Conservation (phyloP, 2,329 filamentous ascomycete species). For the Penicillium sp. region DNA sequence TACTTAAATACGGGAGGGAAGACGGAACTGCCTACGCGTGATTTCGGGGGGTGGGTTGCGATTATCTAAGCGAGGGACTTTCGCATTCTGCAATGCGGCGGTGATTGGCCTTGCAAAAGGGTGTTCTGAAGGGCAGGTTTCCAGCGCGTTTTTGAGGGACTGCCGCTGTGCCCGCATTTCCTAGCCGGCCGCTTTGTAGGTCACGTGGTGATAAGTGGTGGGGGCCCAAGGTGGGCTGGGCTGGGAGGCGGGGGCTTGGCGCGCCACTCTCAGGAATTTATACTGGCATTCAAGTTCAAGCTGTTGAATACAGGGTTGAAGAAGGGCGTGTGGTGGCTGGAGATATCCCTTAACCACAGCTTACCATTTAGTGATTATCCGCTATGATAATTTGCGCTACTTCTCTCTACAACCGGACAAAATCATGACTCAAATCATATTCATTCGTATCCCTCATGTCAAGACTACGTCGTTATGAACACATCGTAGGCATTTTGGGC, state of each 20-base stretch:
- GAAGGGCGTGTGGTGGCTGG: no score
- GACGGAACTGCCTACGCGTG: conserved; percentile 32
- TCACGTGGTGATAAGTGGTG: conserved; percentile 30
- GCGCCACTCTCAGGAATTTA: neutral
- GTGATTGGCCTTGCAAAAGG: conserved; percentile 45
- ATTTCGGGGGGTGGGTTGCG: conserved; percentile 24
- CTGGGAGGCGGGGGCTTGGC: neutral
- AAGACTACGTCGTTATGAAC: conserved; percentile 11
- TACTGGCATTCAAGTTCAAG: neutral
- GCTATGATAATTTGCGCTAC: neutral
- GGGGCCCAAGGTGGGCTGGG: no score
- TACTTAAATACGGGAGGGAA: conserved; percentile 36
- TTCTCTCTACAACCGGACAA: neutral
- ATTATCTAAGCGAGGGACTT: conserved; percentile 30
- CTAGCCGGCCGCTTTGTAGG: conserved; percentile 4
- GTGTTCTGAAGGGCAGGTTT: conserved; percentile 47
- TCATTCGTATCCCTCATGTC: conserved; percentile 20
- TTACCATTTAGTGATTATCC: no score
- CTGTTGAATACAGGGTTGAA: neutral
- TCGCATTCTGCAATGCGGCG: conserved; percentile 31
- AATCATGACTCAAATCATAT: conserved; percentile 16
- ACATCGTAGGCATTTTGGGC: conserved; percentile 2
- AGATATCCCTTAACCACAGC: no score
- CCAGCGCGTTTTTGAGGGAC: conserved; percentile 32
- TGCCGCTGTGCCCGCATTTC: conserved; percentile 26